phyloP scores from a whole-genome alignment of 2,329 filamentous ascomycete genomes.

The Ploettnerulaceae sp. region DNA sequence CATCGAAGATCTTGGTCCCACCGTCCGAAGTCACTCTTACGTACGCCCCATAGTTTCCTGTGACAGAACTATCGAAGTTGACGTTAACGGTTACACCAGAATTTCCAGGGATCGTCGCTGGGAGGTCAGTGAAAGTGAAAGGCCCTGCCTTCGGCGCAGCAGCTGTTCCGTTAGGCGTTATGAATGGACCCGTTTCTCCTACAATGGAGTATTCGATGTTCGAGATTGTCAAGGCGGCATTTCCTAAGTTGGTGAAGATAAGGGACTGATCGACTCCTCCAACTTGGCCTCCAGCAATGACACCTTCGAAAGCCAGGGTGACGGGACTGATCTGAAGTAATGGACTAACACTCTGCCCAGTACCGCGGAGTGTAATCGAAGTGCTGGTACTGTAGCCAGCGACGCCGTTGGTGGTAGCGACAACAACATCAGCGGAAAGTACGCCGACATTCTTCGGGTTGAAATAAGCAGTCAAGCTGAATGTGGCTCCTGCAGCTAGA shows the following conservation, averaged over 20 bases:
- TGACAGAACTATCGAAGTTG: conserved; percentile 42
- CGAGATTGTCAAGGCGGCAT: conserved; percentile 40
- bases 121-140: conserved; percentile 46
- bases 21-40: conserved; percentile 46
- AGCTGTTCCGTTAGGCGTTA: conserved; percentile 30
- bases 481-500: conserved; percentile 37
- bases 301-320: conserved; percentile 44
- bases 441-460: conserved; percentile 44
- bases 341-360: conserved; percentile 42
- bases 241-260: conserved; percentile 47
- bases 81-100: conserved; percentile 39
- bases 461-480: conserved; percentile 44
- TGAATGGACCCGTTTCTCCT: conserved; percentile 43
- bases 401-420: conserved; percentile 44
- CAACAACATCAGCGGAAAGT: conserved; percentile 42
- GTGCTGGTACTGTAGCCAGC: conserved; percentile 44
- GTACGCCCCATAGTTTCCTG: conserved; percentile 47
- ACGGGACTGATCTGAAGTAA: conserved; percentile 45
- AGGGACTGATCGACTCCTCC: conserved; percentile 40
- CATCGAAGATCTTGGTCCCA: conserved; percentile 44
- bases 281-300: conserved; percentile 41
- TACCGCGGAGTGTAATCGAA: conserved; percentile 45
- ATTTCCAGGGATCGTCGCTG: conserved; percentile 40
- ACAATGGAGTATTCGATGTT: conserved; percentile 33
- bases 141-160: conserved; percentile 39